Base-by-base conservation (phyloP, 306 rosid genomes). In the Rosa rugosa region DNA sequence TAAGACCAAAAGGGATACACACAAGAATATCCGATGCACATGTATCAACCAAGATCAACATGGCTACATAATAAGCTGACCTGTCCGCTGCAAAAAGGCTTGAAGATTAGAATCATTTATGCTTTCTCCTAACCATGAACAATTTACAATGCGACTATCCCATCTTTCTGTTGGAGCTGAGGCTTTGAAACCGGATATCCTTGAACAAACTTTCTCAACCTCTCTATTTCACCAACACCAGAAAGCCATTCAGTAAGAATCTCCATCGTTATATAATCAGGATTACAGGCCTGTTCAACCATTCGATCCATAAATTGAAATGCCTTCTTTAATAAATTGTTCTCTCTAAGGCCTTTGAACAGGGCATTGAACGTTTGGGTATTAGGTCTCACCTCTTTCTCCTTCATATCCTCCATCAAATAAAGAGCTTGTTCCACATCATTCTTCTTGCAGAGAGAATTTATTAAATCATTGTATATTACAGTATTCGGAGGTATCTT, bases 171-270 rank as follows among this genome's bases (percentile, higher is more conserved):
- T 60, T 60, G 6, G 36, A 2, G 40, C 67, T 23, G 67, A 5
- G 38, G 67, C 67, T 62, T 31, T 13, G 82, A 85, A 78, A 84
- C 88, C 72, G 70, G 72, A 36, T 80, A 82, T 66, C 91, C 97
- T 60, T 63, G 63, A 1, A 81, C 78, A 77, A 93, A 89, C 18
- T n/a, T 74, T 74, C 83, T 80, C 79, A 93, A 83, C 85, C 81
- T 86, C 50, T 79, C 86, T 2, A 54, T 80, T 81, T 91, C 87
- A 34, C 92, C 90, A 44, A 79, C 87, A 0, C 87, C 84, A 57
- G 88, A 65, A 77, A 93, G 89, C 98, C 98, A 93, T 75, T 93
- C 92, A 0, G 97, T 85, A 64, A 93, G 94, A 72, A 91, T 84
- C 73, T 93, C 97, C 90, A 89, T 84, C 82, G 94, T 93, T 80